phyloP scores from a whole-genome alignment of 257 asterid species.

The Anisodus tanguticus region DNA sequence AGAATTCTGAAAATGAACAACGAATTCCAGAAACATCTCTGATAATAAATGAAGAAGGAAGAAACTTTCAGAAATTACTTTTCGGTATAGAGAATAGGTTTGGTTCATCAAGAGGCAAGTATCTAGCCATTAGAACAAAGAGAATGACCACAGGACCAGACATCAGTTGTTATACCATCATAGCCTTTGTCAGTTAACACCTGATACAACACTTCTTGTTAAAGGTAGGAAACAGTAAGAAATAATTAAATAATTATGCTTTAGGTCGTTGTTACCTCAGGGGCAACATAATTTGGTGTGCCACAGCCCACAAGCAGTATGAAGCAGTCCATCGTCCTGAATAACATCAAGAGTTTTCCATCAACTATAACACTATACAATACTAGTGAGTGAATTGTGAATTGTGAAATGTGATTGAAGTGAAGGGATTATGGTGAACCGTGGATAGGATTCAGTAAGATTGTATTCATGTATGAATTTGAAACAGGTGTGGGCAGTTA shows the following conservation, averaged over 20 bases:
- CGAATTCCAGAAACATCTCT: slow-evolving; percentile 1
- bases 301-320: slow-evolving; percentile 89
- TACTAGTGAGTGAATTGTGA: slow-evolving; percentile 19
- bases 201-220: slow-evolving; percentile 44
- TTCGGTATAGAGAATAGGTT: slow-evolving; percentile 62
- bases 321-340: slow-evolving; percentile 83
- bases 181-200: slow-evolving; percentile 76
- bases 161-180: slow-evolving; percentile 76
- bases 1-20: slow-evolving; percentile 28
- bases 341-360: background rate
- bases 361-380: slow-evolving; percentile 24
- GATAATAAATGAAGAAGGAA: background rate
- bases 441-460: background rate
- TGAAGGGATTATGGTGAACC: background rate
- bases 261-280: slow-evolving; percentile 59
- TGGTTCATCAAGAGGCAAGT: slow-evolving; percentile 76
- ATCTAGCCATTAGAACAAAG: slow-evolving; percentile 81
- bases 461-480: background rate
- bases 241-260: slow-evolving; percentile 15
- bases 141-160: slow-evolving; percentile 94
- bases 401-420: slow-evolving; percentile 9
- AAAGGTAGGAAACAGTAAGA: slow-evolving; percentile 34
- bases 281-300: slow-evolving; percentile 88
- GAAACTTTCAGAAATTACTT: slow-evolving; percentile 46
- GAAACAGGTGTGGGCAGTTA: background rate